A percentile compares a stretch with the other conserved stretches of the same genome.
Conservation (phyloP, 768 basidiomycete species). For the Sarcodon sp. region DNA sequence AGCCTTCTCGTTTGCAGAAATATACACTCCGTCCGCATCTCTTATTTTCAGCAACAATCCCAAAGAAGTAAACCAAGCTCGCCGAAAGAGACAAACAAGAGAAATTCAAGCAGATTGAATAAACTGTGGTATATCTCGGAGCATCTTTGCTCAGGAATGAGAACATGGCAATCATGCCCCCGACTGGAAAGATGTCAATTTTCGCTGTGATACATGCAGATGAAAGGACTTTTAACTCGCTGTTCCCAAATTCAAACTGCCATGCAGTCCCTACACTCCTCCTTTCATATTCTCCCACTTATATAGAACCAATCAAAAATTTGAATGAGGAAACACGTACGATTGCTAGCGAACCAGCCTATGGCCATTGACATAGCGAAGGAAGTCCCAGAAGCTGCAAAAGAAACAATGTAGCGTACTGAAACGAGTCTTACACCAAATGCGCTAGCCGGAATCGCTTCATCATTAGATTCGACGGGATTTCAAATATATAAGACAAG, state of each 20-base stretch:
- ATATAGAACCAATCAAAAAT: not conserved
- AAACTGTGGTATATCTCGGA: conserved; percentile 13
- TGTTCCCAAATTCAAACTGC: conserved; percentile 17
- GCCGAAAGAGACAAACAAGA: conserved; percentile 11
- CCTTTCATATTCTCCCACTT: conserved; percentile 13
- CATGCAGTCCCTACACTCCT: conserved; percentile 14
- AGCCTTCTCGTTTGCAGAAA: conserved; percentile 6
- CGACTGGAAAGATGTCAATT: conserved; percentile 7
- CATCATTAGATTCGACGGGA: conserved; percentile 20
- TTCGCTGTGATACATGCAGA: not conserved
- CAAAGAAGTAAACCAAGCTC: conserved; percentile 10
- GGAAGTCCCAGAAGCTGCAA: conserved; percentile 11
- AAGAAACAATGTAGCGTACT: conserved; percentile 13
- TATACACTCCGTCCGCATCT: not conserved
- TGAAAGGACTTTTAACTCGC: conserved; percentile 3
- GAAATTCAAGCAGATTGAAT: conserved; percentile 15
- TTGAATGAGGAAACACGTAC: conserved; percentile 6
- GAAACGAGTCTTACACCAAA: conserved; percentile 14
- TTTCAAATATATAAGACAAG: conserved; percentile 21
- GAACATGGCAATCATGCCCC: conserved; percentile 16
- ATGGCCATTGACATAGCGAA: conserved; percentile 12
- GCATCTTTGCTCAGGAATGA: conserved; percentile 16
- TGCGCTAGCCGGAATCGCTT: conserved; percentile 22
- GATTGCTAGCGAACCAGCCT: conserved; percentile 13
- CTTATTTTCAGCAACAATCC: conserved; percentile 9